A percentile compares a stretch with the other conserved stretches of the same genome.
Conservation (phyloP, 2,329 filamentous ascomycete species). For the Clarireedia hainanense region DNA sequence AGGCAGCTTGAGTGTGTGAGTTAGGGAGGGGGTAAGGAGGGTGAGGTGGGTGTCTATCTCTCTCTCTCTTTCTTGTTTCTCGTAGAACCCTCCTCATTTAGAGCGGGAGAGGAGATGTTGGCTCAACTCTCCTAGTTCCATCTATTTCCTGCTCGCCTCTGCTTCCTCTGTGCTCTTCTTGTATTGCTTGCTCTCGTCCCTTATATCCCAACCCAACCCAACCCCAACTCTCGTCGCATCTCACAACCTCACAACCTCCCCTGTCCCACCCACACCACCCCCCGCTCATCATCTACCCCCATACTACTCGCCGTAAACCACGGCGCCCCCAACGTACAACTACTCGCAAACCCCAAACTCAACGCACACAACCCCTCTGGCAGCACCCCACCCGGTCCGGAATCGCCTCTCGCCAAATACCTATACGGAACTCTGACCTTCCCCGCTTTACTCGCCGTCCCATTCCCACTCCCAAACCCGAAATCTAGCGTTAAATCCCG, state of each 20-base stretch:
- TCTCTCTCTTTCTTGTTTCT: too few species aligned
- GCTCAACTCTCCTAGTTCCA: too few species aligned
- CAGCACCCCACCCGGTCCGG: not conserved
- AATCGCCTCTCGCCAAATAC: not conserved
- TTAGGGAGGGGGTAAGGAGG: too few species aligned
- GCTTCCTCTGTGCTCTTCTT: not conserved
- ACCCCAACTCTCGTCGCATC: not conserved
- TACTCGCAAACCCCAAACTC: not conserved
- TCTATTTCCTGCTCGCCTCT: not conserved
- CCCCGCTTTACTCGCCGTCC: not conserved
- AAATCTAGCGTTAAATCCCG: not conserved
- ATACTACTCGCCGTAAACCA: not conserved
- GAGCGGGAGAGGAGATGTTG: too few species aligned
- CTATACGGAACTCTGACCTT: not conserved
- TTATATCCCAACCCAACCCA: too few species aligned
- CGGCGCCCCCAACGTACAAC: not conserved
- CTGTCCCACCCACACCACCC: conserved; percentile 1
- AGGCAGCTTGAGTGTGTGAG: too few species aligned
- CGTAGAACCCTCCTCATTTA: too few species aligned
- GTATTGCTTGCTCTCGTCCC: too few species aligned
- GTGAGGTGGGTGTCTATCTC: too few species aligned
- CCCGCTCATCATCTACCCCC: not conserved
- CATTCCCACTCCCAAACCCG: not conserved
- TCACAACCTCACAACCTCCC: not conserved
- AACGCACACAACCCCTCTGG: not conserved